A percentile compares a stretch with the other conserved stretches of the same genome.
These are phyloP conservation scores for Agarophyton chilense DNA, from an alignment of 23 red algal genomes.

Conservation along the genomic window DNA sequence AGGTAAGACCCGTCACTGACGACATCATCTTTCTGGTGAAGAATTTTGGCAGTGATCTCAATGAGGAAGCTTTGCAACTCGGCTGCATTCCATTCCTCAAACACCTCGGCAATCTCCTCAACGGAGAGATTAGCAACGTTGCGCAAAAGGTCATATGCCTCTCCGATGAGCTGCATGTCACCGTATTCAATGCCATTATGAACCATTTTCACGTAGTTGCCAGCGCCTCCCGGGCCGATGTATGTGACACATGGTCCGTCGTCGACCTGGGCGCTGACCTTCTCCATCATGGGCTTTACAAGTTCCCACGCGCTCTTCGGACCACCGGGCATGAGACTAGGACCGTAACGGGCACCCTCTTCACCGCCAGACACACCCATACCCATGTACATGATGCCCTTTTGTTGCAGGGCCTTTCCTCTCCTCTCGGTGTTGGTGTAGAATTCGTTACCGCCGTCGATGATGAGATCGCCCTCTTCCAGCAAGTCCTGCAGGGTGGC, in stretches of 20 bases:
- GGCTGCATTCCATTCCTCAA: slow-evolving; percentile 90
- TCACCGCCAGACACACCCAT: slow-evolving; percentile 97
- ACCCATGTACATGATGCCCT: slow-evolving; percentile 91
- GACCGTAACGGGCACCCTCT: slow-evolving; percentile 95
- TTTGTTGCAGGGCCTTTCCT: slow-evolving; percentile 60
- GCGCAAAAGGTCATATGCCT: slow-evolving; percentile 85
- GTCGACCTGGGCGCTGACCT: slow-evolving; percentile 91
- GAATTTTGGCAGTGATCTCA: slow-evolving; percentile 95
- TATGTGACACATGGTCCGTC: slow-evolving; percentile 94
- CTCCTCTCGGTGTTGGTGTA: slow-evolving; percentile 94
- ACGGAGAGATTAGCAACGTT: slow-evolving; percentile 57
- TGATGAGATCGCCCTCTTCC: slow-evolving; percentile 96
- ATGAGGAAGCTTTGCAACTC: slow-evolving; percentile 91
- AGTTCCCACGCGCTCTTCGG: slow-evolving; percentile 60
- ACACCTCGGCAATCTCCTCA: slow-evolving; percentile 64
- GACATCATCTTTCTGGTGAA: slow-evolving; percentile 73
- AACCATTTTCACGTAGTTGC: slow-evolving; percentile 99
- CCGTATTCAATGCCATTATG: slow-evolving; percentile 99
- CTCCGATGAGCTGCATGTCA: slow-evolving; percentile 99
- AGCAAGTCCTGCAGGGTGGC: slow-evolving; percentile 62
- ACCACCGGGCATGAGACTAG: slow-evolving; percentile 98
- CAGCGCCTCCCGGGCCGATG: slow-evolving; percentile 92
- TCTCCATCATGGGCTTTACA: slow-evolving; percentile 75
- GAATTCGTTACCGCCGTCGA: slow-evolving; percentile 97
- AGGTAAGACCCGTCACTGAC: slow-evolving; percentile 73